phyloP scores from a whole-genome alignment of 2,329 filamentous ascomycete species.

The Harringtonia lauricola region DNA sequence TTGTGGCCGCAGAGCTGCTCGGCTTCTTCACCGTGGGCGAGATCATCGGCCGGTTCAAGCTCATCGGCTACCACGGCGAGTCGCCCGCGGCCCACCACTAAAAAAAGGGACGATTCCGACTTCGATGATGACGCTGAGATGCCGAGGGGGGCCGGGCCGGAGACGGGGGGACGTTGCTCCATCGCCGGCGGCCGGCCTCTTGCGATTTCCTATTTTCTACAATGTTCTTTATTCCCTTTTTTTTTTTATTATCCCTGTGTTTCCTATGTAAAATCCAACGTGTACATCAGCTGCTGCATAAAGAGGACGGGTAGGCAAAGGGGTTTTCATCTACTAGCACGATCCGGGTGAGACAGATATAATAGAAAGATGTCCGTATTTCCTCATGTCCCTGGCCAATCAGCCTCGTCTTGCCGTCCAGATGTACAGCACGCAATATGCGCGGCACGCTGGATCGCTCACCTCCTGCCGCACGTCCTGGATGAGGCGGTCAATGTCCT shows the following conservation, averaged over 20 bases:
- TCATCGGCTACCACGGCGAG: constrained; percentile 82
- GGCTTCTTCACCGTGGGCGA: constrained; percentile 98
- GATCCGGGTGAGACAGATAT: not conserved
- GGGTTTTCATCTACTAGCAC: not conserved
- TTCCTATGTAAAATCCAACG: constrained; percentile 7
- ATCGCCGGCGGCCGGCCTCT: no score
- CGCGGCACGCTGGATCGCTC: constrained; percentile 41
- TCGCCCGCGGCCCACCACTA: constrained; percentile 47
- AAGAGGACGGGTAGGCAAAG: not conserved
- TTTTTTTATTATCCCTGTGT: not conserved
- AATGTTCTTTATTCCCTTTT: constrained; percentile 1
- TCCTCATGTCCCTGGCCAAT: no score
- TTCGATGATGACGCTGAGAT: not conserved
- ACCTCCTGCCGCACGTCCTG: constrained; percentile 56
- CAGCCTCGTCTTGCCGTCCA: constrained; percentile 22
- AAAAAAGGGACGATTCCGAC: constrained; percentile 9
- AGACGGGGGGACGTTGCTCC: no score
- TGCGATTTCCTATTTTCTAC: constrained; percentile 1
- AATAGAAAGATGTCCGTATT: not conserved
- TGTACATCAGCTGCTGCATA: constrained; percentile 13
- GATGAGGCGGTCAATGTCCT: constrained; percentile 53
- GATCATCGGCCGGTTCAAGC: constrained; percentile 91
- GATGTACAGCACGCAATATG: constrained; percentile 62
- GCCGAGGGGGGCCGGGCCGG: not conserved
- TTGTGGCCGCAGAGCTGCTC: constrained; percentile 74